Evolutionary conservation across 768 basidiomycete species (phyloP), one percentile per base, ranked within the genome.

Genomic region (Dentipellis fragilis): DNA sequence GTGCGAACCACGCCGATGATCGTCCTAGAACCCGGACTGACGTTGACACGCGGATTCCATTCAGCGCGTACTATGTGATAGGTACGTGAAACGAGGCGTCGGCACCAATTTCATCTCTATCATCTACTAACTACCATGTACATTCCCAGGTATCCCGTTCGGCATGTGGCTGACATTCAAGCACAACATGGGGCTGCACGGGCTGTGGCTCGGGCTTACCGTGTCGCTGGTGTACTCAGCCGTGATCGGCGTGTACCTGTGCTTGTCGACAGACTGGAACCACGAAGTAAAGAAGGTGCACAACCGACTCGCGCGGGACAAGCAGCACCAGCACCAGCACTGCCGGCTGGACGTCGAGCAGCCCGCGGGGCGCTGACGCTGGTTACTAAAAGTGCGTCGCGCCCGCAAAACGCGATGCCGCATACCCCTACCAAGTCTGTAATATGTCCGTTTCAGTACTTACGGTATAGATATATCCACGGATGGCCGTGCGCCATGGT

Each of bases 201-300:
- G 93, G 0, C 76, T 96, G 14, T 96, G 93, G 93, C 74, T 87
- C 40, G 93, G 93, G 12, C 71, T 94, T 39, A 88, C 87, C 0
- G 65, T 79, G 4, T 81, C 87, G 1, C 72, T 91, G 51, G 68
- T 82, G 12, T 83, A 84, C 68, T 72, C 75, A 47, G 71, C 82
- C 0, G 66, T 75, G 8, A 65, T 80, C 14, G 84, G 85, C 2
- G 74, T 80, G 1, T 74, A 71, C 64, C 62, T 83, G 1, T 79
- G 75, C 50, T 37, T 89, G 14, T 64, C 69, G 19, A 80, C 86
- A 4, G 76, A 92, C 66, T 92, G 89, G 89, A 65, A 80, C 8
- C 67, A 67, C 48, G 85, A 92, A 67, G 84, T 87, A 10, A 63
- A 73, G 63, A 83, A 84, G 59, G 87, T 85, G 2, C 67, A 66